Base-by-base conservation (phyloP, 2,329 filamentous ascomycete genomes). In the Aspergillus candidus region DNA sequence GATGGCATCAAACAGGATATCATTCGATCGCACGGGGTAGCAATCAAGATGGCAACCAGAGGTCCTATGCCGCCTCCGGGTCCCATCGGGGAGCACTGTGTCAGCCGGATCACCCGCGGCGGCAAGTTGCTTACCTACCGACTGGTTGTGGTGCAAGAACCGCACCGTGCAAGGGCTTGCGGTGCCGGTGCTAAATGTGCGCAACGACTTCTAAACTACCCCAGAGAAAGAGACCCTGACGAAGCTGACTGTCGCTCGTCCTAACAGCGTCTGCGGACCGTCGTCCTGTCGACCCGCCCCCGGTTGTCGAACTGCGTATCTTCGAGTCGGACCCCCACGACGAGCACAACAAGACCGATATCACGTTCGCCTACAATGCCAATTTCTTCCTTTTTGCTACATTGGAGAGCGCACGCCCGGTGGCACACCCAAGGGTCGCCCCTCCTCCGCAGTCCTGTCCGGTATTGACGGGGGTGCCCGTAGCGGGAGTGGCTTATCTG, bases 381-480 rank as follows among this genome's bases (percentile, higher is more conserved):
- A 95, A 94, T 69, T 97, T 97, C 78, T 97, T 98, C 71, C 82
- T 97, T 33, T 97, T 88, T 59, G 88, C 90, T 40, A 96, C 89
- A 5, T 76, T 98, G 47, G 89, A 96, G 62, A 83, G 88, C 56
- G 86, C 88, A 22, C 86, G 90, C 32, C 80, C 82, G 27, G 85
- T 96, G 47, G 88, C 88, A 13, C 84, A 88, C 47, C 86, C 86
- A 40, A 85, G 89, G 53, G 80, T 87, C 36, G 80, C 82, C 55
- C 76, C 76, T 27, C 73, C 81, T 27, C 73, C 81, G n/a, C 79
- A 84, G 10, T 79, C 81, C 39, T 83, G 82, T 46, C 83, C 93
- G 0, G 90, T 97, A 17, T 73, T 98, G 55, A 97, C 91, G 0
- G 93, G 93, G 52, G 91, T 94, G 57, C 89, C 90, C 0, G 91